Conservation (phyloP, 2,329 filamentous ascomycete genomes). For the Capronia americana region DNA sequence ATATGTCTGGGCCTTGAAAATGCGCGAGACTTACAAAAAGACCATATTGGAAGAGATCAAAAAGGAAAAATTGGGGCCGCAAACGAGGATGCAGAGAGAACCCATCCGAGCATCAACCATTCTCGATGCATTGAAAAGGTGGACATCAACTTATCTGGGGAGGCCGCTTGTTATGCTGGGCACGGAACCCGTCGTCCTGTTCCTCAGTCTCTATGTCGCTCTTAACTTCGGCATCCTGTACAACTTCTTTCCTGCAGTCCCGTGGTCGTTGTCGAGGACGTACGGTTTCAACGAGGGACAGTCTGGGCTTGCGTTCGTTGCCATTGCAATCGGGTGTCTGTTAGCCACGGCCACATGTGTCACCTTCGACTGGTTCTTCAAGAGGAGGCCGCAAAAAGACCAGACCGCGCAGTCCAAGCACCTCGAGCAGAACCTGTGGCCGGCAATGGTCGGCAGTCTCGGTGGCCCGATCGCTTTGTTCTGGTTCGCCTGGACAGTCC, state of each 20-base stretch:
- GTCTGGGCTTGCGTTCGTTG: conserved; percentile 46
- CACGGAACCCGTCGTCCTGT: conserved; percentile 23
- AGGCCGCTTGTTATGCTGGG: conserved; percentile 20
- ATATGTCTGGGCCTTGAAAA: conserved; percentile 63
- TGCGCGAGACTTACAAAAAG: conserved; percentile 14
- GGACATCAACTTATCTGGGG: conserved; percentile 17
- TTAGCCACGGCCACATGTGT: conserved; percentile 42
- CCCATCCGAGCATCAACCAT: conserved; percentile 62
- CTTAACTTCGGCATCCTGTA: conserved; percentile 34
- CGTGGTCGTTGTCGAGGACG: conserved; percentile 15
- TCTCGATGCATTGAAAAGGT: conserved; percentile 37
- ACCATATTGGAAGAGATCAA: background rate
- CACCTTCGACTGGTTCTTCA: conserved; percentile 41
- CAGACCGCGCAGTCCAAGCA: conserved; percentile 7
- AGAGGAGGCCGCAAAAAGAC: conserved; percentile 23
- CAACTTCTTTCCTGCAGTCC: conserved; percentile 45
- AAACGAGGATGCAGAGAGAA: background rate
- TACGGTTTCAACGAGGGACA: conserved; percentile 40
- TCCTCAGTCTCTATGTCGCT: conserved; percentile 21
- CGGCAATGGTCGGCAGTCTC: conserved; percentile 46
- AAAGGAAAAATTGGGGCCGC: background rate
- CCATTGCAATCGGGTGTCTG: conserved; percentile 44
- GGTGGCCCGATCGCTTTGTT: conserved; percentile 17
- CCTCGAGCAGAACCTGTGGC: conserved; percentile 45
- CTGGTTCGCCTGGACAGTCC: conserved; percentile 50